Conservation (phyloP, 1,284 basidiomycete species). For the Psilocybe mexicana region DNA sequence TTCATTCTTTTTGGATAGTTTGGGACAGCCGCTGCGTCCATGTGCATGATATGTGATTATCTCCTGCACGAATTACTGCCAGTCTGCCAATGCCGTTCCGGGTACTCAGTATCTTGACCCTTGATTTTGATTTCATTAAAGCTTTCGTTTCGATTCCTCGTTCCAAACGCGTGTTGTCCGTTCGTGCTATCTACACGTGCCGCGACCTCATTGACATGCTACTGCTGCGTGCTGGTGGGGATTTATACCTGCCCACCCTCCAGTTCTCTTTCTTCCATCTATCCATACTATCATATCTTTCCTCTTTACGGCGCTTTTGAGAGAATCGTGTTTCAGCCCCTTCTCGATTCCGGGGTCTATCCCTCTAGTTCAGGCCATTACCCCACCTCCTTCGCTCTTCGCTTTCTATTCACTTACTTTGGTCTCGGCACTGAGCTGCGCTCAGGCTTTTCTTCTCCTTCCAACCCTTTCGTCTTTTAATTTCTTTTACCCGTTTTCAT, state of each 20-base stretch:
- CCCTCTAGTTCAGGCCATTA: not conserved
- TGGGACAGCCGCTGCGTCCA: not conserved
- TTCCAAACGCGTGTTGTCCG: not conserved
- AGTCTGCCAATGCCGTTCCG: too few relatives aligned
- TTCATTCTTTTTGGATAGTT: not conserved
- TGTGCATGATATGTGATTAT: not conserved
- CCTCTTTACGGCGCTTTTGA: constrained; percentile 1
- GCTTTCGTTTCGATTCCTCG: not conserved
- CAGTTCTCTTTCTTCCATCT: constrained; percentile 4
- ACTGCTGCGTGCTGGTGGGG: constrained; percentile 4
- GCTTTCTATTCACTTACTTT: not conserved
- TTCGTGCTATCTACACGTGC: constrained; percentile 8
- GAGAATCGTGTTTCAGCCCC: not conserved
- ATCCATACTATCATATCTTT: constrained; percentile 7
- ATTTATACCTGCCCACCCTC: constrained; percentile 7
- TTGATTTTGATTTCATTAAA: constrained; percentile 1
- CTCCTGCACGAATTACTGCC: too few relatives aligned
- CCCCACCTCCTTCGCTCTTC: not conserved
- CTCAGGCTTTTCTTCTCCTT: not conserved
- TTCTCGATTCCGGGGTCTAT: constrained; percentile 3
- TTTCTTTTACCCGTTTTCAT: constrained; percentile 2
- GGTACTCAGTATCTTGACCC: not conserved
- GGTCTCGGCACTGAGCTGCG: constrained; percentile 5
- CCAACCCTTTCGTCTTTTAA: not conserved
- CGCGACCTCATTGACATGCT: constrained; percentile 2